Base-by-base conservation (phyloP, 257 asterid species). In the Paraleonurus japonicus region DNA sequence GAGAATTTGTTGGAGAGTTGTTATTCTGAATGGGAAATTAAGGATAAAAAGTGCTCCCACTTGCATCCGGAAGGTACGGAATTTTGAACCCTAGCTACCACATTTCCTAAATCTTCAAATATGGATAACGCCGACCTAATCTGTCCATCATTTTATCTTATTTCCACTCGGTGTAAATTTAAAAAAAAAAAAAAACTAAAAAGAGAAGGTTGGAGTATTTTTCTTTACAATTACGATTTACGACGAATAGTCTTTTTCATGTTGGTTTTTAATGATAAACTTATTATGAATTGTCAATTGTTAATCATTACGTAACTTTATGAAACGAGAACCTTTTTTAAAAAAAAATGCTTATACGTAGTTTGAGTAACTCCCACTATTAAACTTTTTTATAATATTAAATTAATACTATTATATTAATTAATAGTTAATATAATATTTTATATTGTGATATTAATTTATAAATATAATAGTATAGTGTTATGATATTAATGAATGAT, bases 171-270 rank as follows among this genome's bases (percentile, higher is more conserved):
- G 3, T 41, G 13, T 41, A 41, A 3, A 28, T 28, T 28, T 3
- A 6, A 6, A 28, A 28, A 28, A 28, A 28, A 28, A 4, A 0
- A 8, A 65, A 26, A 8, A 3, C 13, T 11, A 7, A 7, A 20
- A 12, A 33, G 8, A 22, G 23, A 24, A 70, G 39, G 54, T 37
- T 15, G 75, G 35, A n/a, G 28, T 23, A 4, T 39, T 70, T 16
- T 30, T 24, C 32, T n/a, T 23, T 55, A 19, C 28, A 27, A 17
- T 27, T 26, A 9, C 26, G 61, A 27, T 11, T 27, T 26, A 9
- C 26, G 61, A 27, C 57, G 50, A 41, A 12, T 24, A 58, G 67
- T 57, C 75, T 13, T n/a, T 70, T 59, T 59, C 48, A 27, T n/a
- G 22, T 30, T 55, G 8, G n/a, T n/a, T 37, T 24, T 13, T 55